Evolutionary conservation across 345 rosid species (phyloP).

Genomic region (Bruguiera parviflora): DNA sequence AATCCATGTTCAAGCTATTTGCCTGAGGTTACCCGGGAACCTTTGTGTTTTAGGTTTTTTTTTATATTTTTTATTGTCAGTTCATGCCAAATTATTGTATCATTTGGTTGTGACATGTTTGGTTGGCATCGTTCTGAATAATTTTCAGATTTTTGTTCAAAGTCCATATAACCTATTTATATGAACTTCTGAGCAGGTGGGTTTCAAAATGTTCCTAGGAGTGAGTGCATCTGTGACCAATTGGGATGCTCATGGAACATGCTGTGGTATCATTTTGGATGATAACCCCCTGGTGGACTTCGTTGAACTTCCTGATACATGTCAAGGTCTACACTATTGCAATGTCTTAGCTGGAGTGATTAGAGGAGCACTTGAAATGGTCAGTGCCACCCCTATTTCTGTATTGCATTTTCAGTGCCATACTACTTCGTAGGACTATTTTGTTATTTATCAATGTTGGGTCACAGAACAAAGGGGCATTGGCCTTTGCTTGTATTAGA

Average conservation of each 20-base stretch:
- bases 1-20: too few species aligned
- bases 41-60: background rate
- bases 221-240: slow-evolving; percentile 76
- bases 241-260: slow-evolving; percentile 83
- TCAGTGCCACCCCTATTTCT: slow-evolving; percentile 22
- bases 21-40: slow-evolving; percentile 2
- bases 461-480: background rate
- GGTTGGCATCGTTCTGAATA: background rate
- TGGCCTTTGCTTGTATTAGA: background rate
- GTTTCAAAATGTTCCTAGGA: slow-evolving; percentile 95
- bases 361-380: slow-evolving; percentile 94
- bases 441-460: too few species aligned
- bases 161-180: background rate
- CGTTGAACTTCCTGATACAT: slow-evolving; percentile 91
- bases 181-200: slow-evolving; percentile 46
- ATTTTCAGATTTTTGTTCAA: background rate
- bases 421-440: too few species aligned
- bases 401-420: background rate
- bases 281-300: slow-evolving; percentile 92
- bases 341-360: slow-evolving; percentile 83
- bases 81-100: background rate
- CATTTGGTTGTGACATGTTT: background rate
- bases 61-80: background rate
- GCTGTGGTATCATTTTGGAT: slow-evolving; percentile 74
- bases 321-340: slow-evolving; percentile 91